phyloP scores from a whole-genome alignment of 345 rosid genomes.

The Heritiera littoralis region DNA sequence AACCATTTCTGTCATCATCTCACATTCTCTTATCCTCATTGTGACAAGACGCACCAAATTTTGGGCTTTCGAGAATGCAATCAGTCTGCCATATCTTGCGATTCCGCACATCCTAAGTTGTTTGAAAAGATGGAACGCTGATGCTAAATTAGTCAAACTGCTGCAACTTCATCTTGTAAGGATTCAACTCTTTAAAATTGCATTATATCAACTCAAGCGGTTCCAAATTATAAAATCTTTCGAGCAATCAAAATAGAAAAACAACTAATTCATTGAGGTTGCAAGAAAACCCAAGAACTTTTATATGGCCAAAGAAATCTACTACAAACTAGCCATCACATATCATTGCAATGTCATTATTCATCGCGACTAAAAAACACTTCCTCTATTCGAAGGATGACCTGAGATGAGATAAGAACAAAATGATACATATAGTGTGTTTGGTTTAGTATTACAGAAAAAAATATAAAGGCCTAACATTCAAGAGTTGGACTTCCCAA shows the following conservation, averaged over 20 bases:
- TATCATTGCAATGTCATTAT: background rate
- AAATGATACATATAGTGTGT: too few species aligned
- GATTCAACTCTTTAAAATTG: background rate
- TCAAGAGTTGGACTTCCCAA: background rate
- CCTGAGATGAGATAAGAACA: too few species aligned
- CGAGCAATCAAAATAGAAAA: background rate
- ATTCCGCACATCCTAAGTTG: background rate
- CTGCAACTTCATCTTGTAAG: background rate
- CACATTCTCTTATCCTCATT: too few species aligned
- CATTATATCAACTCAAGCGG: background rate
- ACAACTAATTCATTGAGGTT: background rate
- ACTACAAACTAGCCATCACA: background rate
- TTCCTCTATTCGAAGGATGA: background rate
- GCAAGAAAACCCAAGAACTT: background rate
- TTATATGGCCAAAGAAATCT: background rate
- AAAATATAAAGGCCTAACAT: too few species aligned
- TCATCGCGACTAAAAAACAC: background rate
- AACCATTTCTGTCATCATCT: background rate
- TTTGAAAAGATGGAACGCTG: background rate
- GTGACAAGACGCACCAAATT: background rate
- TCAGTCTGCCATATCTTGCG: background rate
- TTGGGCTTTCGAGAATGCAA: background rate
- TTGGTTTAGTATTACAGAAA: too few species aligned
- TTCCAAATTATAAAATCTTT: background rate
- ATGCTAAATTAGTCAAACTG: background rate